phyloP scores from a whole-genome alignment of 129 eudicot genomes.

The Artemisia argyi region DNA sequence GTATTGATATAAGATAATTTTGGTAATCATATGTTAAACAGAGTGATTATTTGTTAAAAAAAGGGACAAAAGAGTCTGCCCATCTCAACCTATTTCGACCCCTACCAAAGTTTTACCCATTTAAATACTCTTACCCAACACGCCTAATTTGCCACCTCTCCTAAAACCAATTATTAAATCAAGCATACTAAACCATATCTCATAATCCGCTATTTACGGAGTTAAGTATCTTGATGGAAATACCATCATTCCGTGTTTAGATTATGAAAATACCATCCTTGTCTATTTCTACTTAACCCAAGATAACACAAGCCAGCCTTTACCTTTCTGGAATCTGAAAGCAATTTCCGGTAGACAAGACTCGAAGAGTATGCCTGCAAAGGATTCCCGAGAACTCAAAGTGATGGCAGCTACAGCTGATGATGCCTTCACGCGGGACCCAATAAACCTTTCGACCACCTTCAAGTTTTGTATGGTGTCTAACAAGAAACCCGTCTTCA shows the following conservation, averaged over 20 bases:
- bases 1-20: background rate
- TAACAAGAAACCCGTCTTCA: conserved; percentile 82
- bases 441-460: conserved; percentile 94
- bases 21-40: background rate
- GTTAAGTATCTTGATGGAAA: background rate
- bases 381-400: conserved; percentile 96
- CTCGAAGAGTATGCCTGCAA: conserved; percentile 93
- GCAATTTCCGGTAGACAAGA: conserved; percentile 89
- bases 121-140: background rate
- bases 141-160: background rate
- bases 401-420: conserved; percentile 89
- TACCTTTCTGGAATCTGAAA: conserved; percentile 88
- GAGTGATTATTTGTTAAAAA: background rate
- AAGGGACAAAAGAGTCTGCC: background rate
- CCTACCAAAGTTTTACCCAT: background rate
- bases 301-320: background rate
- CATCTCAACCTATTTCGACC: background rate
- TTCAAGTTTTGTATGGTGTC: conserved; percentile 88
- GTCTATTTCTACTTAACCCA: background rate
- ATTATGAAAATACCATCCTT: background rate
- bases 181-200: background rate
- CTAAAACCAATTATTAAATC: background rate
- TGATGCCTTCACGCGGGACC: conserved; percentile 81
- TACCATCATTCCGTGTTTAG: background rate
- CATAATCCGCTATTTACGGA: background rate